A percentile compares a stretch with the other conserved stretches of the same genome.
Evolutionary conservation across 257 asterid genomes (phyloP).

Genomic region (Solanum tacnaense): DNA sequence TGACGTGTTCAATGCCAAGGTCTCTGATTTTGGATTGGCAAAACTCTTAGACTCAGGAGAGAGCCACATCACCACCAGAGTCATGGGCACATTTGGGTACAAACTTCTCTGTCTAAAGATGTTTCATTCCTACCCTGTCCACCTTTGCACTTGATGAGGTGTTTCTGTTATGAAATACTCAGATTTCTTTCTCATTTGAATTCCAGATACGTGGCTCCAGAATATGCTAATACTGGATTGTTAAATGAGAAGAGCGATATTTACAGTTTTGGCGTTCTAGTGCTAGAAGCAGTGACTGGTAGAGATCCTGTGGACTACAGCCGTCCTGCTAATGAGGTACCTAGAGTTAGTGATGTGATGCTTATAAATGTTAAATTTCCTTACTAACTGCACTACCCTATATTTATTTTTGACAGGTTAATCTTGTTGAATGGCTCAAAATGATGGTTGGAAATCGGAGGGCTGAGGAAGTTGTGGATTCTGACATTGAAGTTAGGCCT

Average conservation of each 20-base stretch:
- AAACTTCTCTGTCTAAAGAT: not conserved
- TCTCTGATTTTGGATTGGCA: conserved; percentile 96
- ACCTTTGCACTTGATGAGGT: not conserved
- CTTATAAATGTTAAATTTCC: not conserved
- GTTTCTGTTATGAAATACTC: not conserved
- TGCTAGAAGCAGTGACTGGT: conserved; percentile 87
- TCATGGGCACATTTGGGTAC: conserved; percentile 99
- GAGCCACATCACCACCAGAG: conserved; percentile 93
- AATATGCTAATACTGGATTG: conserved; percentile 89
- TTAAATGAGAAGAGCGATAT: conserved; percentile 88
- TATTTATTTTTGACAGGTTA: conserved; percentile 39
- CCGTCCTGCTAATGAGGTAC: conserved; percentile 83
- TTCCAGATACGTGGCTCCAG: conserved; percentile 95
- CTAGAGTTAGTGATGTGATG: not conserved
- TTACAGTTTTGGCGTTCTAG: conserved; percentile 89
- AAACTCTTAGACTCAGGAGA: conserved; percentile 91
- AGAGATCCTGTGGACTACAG: conserved; percentile 94
- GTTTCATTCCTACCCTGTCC: not conserved
- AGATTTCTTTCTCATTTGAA: not conserved
- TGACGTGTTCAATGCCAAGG: conserved; percentile 69
- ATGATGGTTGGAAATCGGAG: conserved; percentile 89
- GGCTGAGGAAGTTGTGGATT: conserved; percentile 92
- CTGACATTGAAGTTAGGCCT: conserved; percentile 62
- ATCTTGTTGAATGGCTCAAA: conserved; percentile 98
- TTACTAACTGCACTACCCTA: not conserved